These are phyloP conservation scores for Guadua angustifolia DNA, from an alignment of 176 grass and related monocot species.

Conservation along the genomic window DNA sequence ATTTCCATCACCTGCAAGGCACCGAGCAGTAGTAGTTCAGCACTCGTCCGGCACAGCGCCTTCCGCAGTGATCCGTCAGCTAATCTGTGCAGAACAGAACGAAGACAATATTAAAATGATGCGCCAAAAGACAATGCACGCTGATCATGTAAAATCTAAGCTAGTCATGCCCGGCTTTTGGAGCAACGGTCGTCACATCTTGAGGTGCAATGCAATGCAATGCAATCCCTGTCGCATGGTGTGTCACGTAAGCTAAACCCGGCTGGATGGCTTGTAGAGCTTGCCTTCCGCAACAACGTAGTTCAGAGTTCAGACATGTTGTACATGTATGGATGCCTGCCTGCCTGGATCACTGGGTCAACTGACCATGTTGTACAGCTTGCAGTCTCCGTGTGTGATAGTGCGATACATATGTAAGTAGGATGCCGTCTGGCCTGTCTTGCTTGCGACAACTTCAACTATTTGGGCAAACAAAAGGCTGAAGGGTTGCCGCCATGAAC, in stretches of 20 bases:
- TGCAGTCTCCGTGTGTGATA: too few relatives aligned
- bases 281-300: neutral
- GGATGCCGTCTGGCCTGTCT: too few relatives aligned
- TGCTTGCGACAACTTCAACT: neutral
- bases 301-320: neutral
- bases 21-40: neutral
- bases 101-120: neutral
- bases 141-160: neutral
- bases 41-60: neutral
- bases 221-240: neutral
- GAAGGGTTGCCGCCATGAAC: too few relatives aligned
- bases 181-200: conserved; percentile 36
- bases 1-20: conserved; percentile 43
- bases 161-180: conserved; percentile 6
- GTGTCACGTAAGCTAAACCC: conserved; percentile 10
- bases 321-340: neutral
- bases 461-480: neutral
- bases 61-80: conserved; percentile 13
- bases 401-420: too few relatives aligned
- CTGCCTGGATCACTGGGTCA: too few relatives aligned
- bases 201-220: conserved; percentile 46
- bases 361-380: too few relatives aligned
- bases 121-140: too few relatives aligned
- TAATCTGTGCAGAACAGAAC: neutral
- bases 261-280: neutral